Evolutionary conservation across 2,329 filamentous ascomycete species (phyloP), one percentile per base, ranked within the genome.

Genomic region (Arthrobotrys pseudoclavata): DNA sequence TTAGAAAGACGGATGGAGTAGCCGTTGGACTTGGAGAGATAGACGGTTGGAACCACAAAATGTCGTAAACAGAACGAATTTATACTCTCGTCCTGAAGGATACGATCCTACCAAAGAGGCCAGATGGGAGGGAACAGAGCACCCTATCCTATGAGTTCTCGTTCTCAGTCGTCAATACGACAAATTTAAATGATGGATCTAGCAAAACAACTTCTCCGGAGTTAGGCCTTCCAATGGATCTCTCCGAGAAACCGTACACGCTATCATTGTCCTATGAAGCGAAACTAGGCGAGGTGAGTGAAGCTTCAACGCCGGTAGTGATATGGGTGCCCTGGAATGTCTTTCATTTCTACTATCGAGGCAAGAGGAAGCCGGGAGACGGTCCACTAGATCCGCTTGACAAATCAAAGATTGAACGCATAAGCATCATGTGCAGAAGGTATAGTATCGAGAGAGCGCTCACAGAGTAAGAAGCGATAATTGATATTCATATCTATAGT

Each of bases 381-480:
- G 83, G 86, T 70, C 86, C 87, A 4, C 82, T 96, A 80, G 83
- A 86, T 69, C 86, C 87, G 3, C 82, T 96, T 80, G 85, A 93
- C 80, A 81, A 87, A 79, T 85, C 85, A 57, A 85, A 85, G 50
- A 85, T 96, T 45, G 91, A 88, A 84, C 86, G 91, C 55, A 85
- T 95, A 31, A 90, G 89, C 62, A 86, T 96, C 75, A 94, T 96
- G 92, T 91, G 92, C 86, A 85, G 93, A 82, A 96, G 92, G 92
- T 93, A 45, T 37, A 52, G 6, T 7, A 15, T n/a, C 24, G 7
- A 52, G 18, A 15, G 12, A 6, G 22, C 26, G 7, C 7, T 20
- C 2, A 18, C 3, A 34, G 5, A 55, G n/a, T 13, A 37, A 1
- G 42, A n/a, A 15, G 3, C 20, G 4, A 13, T 52, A 29, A 42